Percentiles rank a stretch among this genome's conserved stretches.
These are phyloP conservation scores for Amauroascus niger DNA, from an alignment of 2,329 filamentous ascomycete genomes.

Conservation along the genomic window DNA sequence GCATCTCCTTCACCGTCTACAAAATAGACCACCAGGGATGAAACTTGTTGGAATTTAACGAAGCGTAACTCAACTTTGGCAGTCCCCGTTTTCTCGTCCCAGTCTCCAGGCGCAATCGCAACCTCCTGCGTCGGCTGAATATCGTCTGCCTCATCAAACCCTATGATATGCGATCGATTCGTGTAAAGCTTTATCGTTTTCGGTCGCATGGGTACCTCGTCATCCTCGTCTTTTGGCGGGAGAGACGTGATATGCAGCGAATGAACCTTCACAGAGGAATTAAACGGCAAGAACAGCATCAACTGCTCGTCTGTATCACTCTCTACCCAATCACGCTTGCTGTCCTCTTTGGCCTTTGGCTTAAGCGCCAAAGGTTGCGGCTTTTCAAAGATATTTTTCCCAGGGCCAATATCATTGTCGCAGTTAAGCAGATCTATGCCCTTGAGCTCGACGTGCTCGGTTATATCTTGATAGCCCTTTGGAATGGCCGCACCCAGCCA, in stretches of 20 bases:
- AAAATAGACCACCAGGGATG: conserved; percentile 77
- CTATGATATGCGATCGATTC: conserved; percentile 81
- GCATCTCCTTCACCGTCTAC: conserved; percentile 72
- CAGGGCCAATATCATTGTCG: conserved; percentile 63
- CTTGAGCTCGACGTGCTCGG: conserved; percentile 66
- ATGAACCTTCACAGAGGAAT: conserved; percentile 79
- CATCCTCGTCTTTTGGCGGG: conserved; percentile 50
- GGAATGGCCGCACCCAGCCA: conserved; percentile 72
- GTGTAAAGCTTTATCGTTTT: conserved; percentile 75
- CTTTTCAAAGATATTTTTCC: conserved; percentile 62
- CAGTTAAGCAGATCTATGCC: conserved; percentile 82
- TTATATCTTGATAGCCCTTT: conserved; percentile 73
- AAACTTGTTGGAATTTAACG: conserved; percentile 95
- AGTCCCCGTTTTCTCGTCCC: conserved; percentile 64
- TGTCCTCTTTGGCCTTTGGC: conserved; percentile 40
- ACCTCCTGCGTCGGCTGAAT: conserved; percentile 70
- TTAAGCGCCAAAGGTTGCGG: conserved; percentile 55
- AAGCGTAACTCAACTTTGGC: conserved; percentile 67
- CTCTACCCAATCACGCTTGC: conserved; percentile 74
- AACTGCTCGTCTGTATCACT: conserved; percentile 96
- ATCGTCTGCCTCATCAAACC: conserved; percentile 90
- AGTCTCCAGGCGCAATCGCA: conserved; percentile 63
- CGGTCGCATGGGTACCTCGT: conserved; percentile 70
- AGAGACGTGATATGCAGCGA: conserved; percentile 77
- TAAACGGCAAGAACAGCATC: conserved; percentile 85